These are phyloP conservation scores for Acanthamoeba castellanii DNA, from an alignment of 208 protist genomes.

Conservation along the genomic window DNA sequence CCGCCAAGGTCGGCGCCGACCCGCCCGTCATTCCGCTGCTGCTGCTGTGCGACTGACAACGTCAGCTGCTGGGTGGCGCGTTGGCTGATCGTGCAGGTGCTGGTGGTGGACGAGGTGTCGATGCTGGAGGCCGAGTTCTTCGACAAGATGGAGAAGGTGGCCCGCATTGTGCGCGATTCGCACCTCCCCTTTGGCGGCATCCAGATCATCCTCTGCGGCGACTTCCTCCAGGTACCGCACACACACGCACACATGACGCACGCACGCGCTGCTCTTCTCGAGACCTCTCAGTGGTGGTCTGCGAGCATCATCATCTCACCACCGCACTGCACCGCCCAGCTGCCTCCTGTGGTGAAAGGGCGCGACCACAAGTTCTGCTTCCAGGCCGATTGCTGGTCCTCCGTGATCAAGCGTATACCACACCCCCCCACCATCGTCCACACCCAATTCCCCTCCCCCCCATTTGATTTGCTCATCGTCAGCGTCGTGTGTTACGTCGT, in stretches of 20 bases:
- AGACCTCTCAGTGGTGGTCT: background rate
- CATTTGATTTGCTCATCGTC: background rate
- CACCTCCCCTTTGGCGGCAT: constrained; percentile 80
- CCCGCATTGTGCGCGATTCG: constrained; percentile 69
- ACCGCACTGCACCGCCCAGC: background rate
- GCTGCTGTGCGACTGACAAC: background rate
- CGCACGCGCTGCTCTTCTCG: background rate
- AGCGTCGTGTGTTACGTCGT: background rate
- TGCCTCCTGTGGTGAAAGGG: constrained; percentile 20
- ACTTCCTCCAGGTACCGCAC: constrained; percentile 78
- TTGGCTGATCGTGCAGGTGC: constrained; percentile 10
- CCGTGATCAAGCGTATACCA: constrained; percentile 7
- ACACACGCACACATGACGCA: background rate
- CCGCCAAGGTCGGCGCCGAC: background rate
- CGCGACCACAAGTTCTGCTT: constrained; percentile 52
- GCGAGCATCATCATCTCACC: background rate
- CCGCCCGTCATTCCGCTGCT: background rate
- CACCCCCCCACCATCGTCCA: background rate
- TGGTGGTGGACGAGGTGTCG: constrained; percentile 87
- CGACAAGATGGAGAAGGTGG: constrained; percentile 84
- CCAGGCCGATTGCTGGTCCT: constrained; percentile 31
- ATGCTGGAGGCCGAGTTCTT: constrained; percentile 83
- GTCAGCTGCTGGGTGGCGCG: background rate
- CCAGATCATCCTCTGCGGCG: constrained; percentile 82
- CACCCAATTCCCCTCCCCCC: background rate